Evolutionary conservation across 495 filamentous ascomycete species (phyloP).

Genomic region (Thermothielavioides terrestris): DNA sequence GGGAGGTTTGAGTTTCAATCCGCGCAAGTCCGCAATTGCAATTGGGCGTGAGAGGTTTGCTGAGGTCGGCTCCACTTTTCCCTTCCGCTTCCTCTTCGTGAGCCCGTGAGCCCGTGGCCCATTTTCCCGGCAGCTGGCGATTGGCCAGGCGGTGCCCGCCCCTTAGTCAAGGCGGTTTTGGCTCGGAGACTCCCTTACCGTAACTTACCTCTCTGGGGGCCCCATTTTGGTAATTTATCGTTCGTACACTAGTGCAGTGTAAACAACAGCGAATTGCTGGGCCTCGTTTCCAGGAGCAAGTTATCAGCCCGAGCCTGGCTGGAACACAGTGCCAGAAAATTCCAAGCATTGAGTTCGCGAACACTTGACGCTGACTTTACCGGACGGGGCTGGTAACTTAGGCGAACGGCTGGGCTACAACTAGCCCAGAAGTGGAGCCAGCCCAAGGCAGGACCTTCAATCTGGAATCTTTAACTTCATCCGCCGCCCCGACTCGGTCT

Average conservation of each 20-base stretch:
- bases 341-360: too few relatives aligned
- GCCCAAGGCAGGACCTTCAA: too few relatives aligned
- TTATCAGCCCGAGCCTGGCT: too few relatives aligned
- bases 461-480: constrained; percentile 28
- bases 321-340: too few relatives aligned
- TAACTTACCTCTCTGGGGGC: too few relatives aligned
- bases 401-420: background rate
- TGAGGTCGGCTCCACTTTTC: constrained; percentile 22
- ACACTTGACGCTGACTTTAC: too few relatives aligned
- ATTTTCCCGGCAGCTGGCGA: constrained; percentile 20
- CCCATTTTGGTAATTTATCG: too few relatives aligned
- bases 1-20: constrained; percentile 22
- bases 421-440: constrained; percentile 21
- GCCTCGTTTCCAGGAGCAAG: too few relatives aligned
- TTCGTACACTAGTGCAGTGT: too few relatives aligned
- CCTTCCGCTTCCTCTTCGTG: constrained; percentile 16
- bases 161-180: background rate
- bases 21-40: constrained; percentile 22
- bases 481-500: constrained; percentile 17
- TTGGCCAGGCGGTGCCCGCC: constrained; percentile 5
- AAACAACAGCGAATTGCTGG: too few relatives aligned
- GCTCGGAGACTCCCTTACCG: too few relatives aligned
- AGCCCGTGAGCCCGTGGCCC: background rate
- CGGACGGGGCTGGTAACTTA: too few relatives aligned
- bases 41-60: constrained; percentile 37